Evolutionary conservation across 2,329 filamentous ascomycete genomes (phyloP).

Genomic region (Dothideomycetes sp.): DNA sequence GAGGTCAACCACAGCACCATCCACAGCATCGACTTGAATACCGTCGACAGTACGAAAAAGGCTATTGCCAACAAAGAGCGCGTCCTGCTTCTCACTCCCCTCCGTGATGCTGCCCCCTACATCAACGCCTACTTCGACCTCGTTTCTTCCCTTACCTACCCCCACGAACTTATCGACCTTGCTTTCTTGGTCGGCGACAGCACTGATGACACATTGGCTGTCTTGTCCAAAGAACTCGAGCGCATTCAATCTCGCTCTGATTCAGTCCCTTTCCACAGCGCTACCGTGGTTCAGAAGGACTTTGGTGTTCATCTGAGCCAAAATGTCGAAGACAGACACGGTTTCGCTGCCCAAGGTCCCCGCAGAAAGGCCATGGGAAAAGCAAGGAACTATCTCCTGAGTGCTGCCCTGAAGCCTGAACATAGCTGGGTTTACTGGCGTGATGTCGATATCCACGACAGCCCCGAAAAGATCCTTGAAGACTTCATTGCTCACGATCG

Average conservation of each 20-base stretch:
- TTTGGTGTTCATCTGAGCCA: constrained; percentile 71
- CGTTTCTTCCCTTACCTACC: constrained; percentile 80
- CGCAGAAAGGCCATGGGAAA: constrained; percentile 82
- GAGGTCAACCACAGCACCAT: constrained; percentile 76
- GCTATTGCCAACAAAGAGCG: constrained; percentile 74
- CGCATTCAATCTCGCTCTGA: constrained; percentile 72
- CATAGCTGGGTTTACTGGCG: constrained; percentile 99
- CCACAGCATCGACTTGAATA: constrained; percentile 72
- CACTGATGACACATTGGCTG: constrained; percentile 81
- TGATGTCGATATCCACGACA: constrained; percentile 93
- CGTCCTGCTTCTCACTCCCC: constrained; percentile 81
- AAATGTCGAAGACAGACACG: constrained; percentile 72
- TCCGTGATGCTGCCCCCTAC: constrained; percentile 78
- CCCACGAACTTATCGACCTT: constrained; percentile 88
- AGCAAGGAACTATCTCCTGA: constrained; percentile 85
- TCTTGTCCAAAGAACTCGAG: constrained; percentile 74
- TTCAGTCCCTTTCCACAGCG: constrained; percentile 75
- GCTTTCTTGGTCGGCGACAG: constrained; percentile 92
- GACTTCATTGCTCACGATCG: constrained; percentile 91
- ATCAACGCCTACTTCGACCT: constrained; percentile 90
- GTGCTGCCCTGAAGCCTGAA: constrained; percentile 75
- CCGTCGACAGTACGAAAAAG: constrained; percentile 68
- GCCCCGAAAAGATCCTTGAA: constrained; percentile 76
- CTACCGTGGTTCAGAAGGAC: constrained; percentile 80
- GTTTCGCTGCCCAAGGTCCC: constrained; percentile 78